Evolutionary conservation across 768 basidiomycete genomes (phyloP).

Genomic region (Rubroboletus pulcherrimus): DNA sequence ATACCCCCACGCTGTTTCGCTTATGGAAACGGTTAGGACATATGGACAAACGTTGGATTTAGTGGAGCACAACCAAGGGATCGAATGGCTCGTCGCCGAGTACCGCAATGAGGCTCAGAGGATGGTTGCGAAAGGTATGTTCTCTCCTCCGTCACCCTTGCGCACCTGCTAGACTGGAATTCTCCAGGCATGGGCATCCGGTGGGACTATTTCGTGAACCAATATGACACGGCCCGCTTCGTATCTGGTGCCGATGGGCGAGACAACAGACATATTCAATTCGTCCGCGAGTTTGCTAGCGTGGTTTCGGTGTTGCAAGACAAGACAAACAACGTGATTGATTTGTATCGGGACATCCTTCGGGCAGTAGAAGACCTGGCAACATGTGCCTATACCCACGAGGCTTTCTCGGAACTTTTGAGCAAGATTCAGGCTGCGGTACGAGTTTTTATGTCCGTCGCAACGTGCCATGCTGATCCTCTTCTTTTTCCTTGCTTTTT

Average conservation of each 20-base stretch:
- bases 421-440: slow-evolving; percentile 82
- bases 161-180: background rate
- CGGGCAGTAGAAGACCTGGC: slow-evolving; percentile 83
- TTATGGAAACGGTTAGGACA: slow-evolving; percentile 99
- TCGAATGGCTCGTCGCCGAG: slow-evolving; percentile 93
- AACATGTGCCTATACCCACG: slow-evolving; percentile 79
- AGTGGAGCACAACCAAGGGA: slow-evolving; percentile 85
- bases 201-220: slow-evolving; percentile 96
- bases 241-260: slow-evolving; percentile 67
- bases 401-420: slow-evolving; percentile 78
- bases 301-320: slow-evolving; percentile 93
- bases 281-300: slow-evolving; percentile 93
- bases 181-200: slow-evolving; percentile 83
- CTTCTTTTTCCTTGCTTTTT: background rate
- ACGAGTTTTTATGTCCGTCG: slow-evolving; percentile 26
- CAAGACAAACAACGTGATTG: slow-evolving; percentile 92
- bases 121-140: slow-evolving; percentile 85
- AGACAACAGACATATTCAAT: slow-evolving; percentile 89
- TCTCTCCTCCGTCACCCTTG: background rate
- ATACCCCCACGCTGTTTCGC: slow-evolving; percentile 94
- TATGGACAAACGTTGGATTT: slow-evolving; percentile 94
- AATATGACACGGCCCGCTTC: slow-evolving; percentile 81
- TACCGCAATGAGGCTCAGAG: slow-evolving; percentile 90
- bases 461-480: background rate
- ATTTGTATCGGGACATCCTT: slow-evolving; percentile 81